Conservation (phyloP, 1,139 yeast genomes). For the Hansenula anomala region DNA sequence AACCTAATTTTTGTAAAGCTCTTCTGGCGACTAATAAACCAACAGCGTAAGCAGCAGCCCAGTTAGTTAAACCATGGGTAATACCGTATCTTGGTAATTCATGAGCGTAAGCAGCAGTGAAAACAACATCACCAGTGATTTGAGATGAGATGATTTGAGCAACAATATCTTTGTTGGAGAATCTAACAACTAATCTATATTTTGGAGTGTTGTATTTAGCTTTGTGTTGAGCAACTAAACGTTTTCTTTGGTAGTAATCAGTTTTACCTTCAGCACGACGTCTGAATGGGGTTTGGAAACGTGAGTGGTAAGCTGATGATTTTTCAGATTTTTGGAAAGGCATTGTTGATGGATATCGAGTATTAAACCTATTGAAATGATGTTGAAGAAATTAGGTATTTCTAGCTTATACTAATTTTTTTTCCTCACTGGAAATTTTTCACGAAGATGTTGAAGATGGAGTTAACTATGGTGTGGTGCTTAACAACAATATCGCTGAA, state of each 20-base stretch:
- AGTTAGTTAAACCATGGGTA: slow-evolving; percentile 98
- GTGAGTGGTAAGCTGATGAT: slow-evolving; percentile 95
- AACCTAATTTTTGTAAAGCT: slow-evolving; percentile 95
- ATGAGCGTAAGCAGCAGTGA: slow-evolving; percentile 98
- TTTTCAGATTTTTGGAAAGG: slow-evolving; percentile 68
- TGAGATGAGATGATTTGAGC: slow-evolving; percentile 96
- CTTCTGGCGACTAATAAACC: slow-evolving; percentile 99
- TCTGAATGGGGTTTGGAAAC: slow-evolving; percentile 99
- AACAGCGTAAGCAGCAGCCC: slow-evolving; percentile 99
- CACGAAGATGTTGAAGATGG: neutral
- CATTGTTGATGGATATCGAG: slow-evolving; percentile 44
- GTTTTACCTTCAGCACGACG: slow-evolving; percentile 99
- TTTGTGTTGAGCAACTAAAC: slow-evolving; percentile 99
- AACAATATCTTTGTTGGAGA: slow-evolving; percentile 99
- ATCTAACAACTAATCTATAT: slow-evolving; percentile 99
- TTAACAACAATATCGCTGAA: neutral
- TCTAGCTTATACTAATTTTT: too few species aligned
- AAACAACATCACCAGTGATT: slow-evolving; percentile 94
- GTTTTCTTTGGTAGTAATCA: slow-evolving; percentile 99
- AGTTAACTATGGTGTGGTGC: too few species aligned
- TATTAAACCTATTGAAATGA: too few species aligned
- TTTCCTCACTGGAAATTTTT: too few species aligned
- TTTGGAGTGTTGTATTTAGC: slow-evolving; percentile 99
- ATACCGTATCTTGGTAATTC: slow-evolving; percentile 99
- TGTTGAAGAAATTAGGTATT: too few species aligned